phyloP scores from a whole-genome alignment of 1,284 basidiomycete species.

The Schizopora paradoxa region DNA sequence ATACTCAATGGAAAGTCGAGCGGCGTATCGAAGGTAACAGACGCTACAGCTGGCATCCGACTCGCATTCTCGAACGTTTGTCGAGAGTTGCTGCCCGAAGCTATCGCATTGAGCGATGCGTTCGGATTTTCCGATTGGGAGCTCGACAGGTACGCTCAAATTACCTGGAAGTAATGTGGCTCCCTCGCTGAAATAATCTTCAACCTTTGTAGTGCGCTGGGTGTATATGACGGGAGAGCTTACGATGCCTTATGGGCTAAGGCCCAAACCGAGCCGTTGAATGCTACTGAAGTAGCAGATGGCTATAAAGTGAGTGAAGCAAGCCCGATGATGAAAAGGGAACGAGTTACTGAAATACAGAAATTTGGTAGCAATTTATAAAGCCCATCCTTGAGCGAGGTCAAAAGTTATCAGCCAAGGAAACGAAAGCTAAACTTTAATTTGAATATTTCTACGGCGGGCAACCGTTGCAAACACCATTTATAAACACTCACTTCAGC shows the following conservation, averaged over 20 bases:
- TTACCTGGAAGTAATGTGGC: neutral
- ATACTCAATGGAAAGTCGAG: constrained; percentile 30
- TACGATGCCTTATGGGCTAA: constrained; percentile 66
- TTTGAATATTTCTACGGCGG: too few relatives aligned
- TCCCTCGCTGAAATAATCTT: neutral
- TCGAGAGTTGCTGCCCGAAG: constrained; percentile 55
- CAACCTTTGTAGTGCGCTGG: constrained; percentile 44
- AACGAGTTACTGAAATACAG: neutral
- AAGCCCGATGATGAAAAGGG: neutral
- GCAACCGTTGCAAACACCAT: constrained; percentile 1
- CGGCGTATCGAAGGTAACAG: constrained; percentile 22
- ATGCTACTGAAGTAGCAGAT: constrained; percentile 43
- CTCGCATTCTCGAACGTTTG: constrained; percentile 47
- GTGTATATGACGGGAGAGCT: constrained; percentile 60
- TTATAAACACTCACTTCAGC: neutral
- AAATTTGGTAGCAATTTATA: constrained; percentile 37
- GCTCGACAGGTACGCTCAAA: constrained; percentile 51
- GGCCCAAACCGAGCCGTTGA: constrained; percentile 63
- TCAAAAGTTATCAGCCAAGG: constrained; percentile 28
- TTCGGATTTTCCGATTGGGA: constrained; percentile 79
- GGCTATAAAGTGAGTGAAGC: constrained; percentile 47
- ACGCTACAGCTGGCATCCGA: constrained; percentile 50
- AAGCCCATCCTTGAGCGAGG: constrained; percentile 45
- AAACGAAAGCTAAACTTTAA: constrained; percentile 7
- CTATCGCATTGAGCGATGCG: constrained; percentile 66